These are phyloP conservation scores for Fraxinus ornus DNA, from an alignment of 305 asterid genomes.

Conservation along the genomic window DNA sequence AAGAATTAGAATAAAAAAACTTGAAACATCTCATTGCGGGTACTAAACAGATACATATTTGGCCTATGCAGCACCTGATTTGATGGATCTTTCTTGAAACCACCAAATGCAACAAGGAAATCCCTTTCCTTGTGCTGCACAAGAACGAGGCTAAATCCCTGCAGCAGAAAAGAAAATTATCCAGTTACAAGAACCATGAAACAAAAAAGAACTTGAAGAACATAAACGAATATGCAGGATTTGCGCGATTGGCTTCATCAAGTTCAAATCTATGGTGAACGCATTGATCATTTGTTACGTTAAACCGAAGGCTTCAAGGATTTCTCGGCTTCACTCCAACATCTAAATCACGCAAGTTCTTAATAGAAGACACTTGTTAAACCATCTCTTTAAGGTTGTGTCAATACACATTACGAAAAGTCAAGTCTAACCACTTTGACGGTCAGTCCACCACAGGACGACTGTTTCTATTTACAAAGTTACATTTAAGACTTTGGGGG, in stretches of 20 bases:
- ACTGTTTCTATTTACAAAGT: not conserved
- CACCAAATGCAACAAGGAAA: constrained; percentile 97
- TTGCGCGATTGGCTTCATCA: constrained; percentile 4
- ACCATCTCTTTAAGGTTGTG: not conserved
- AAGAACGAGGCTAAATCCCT: constrained; percentile 96
- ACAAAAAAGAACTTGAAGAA: not conserved
- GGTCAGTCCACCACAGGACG: not conserved
- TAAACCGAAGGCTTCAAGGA: constrained; percentile 4
- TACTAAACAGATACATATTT: constrained; percentile 1
- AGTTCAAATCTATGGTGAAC: constrained; percentile 7
- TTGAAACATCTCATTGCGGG: not conserved
- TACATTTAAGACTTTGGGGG: not conserved
- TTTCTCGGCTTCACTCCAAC: not conserved
- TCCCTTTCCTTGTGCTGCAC: constrained; percentile 91
- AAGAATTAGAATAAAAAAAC: constrained; percentile 6
- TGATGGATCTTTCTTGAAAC: constrained; percentile 87
- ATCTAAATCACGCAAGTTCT: not conserved
- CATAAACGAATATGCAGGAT: not conserved
- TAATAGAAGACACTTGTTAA: not conserved
- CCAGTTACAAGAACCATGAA: not conserved
- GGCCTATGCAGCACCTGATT: constrained; percentile 57
- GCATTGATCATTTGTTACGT: constrained; percentile 4
- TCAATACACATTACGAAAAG: not conserved
- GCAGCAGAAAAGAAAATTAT: constrained; percentile 19
- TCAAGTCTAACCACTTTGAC: not conserved